A percentile compares a stretch with the other conserved stretches of the same genome.
Conservation (phyloP, 352 stramenopile species). For the Phytophthora hybrid region DNA sequence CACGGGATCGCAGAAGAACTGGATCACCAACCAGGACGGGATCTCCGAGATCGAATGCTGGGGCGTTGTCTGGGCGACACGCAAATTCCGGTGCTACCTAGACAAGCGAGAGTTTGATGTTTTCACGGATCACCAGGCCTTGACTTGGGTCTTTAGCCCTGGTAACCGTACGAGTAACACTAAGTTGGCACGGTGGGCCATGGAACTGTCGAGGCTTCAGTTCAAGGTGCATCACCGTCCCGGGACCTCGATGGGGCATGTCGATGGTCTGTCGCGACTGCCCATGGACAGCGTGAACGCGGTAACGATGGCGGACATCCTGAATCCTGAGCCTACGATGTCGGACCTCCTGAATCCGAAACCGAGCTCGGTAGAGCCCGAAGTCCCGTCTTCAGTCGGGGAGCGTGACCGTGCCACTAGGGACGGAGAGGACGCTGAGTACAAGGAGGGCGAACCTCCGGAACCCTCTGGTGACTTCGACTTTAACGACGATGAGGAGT, state of each 20-base stretch:
- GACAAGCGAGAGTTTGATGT: no score
- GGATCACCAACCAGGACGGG: no score
- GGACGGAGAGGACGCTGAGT: background rate
- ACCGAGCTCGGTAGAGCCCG: background rate
- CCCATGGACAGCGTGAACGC: background rate
- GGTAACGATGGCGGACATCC: background rate
- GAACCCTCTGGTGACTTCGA: background rate
- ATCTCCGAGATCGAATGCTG: no score
- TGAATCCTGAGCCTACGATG: background rate
- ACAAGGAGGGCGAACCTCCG: background rate
- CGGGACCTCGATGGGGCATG: slow-evolving; percentile 1
- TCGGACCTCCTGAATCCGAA: background rate
- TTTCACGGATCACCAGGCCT: no score
- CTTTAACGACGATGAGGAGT: background rate
- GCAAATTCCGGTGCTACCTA: no score
- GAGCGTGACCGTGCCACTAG: background rate
- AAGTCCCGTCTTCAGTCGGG: background rate
- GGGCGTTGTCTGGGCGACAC: no score
- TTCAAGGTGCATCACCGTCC: slow-evolving; percentile 10
- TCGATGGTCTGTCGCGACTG: slow-evolving; percentile 7
- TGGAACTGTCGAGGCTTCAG: slow-evolving; percentile 12
- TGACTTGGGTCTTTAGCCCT: no score
- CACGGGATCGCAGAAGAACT: no score
- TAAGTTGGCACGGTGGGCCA: slow-evolving; percentile 10
- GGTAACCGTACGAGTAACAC: background rate